Evolutionary conservation across 2,329 filamentous ascomycete genomes (phyloP), one percentile per base, ranked within the genome.

Genomic region (Epichloe gansuensis): DNA sequence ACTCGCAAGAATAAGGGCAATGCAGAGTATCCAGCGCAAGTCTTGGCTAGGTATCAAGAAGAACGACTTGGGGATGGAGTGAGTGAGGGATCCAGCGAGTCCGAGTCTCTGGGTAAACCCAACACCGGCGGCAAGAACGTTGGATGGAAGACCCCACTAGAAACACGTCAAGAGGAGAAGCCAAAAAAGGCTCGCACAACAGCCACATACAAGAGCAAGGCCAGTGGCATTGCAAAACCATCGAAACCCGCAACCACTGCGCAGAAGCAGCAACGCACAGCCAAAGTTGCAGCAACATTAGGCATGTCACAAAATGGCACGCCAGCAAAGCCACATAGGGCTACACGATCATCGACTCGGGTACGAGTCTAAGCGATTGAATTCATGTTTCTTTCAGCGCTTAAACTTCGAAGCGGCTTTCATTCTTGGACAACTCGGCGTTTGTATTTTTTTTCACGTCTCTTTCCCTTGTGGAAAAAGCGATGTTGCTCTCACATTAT

Each of bases 1-100:
- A 69, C 67, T 49, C 59, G 56, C 51, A 63, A 55, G 55, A 69
- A 69, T 57, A 66, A 57, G 60, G 66, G 65, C 23, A 60, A 62
- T 42, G 61, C 67, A 15, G 64, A 66, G 58, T 64, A 64, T 49
- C 65, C 67, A 15, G 60, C 64, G 31, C 60, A 67, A 44, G 57
- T 67, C 47, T 57, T 69, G 46, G 66, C 63, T 55, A 64, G 58
- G 56, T 54, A 59, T 51, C 57, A 58, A 46, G 61, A 60, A 52
- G 54, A 61, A 44, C 45, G 51, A 47, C 53, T 53, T 43, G 54
- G 50, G 27, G 63, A 61, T 5, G 55, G 55, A 11, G 36, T 40
- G 23, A 36, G 35, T 21, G 50, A 50, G 8, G 46, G 25, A 15
- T 43, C 35, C 8, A 40, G 42, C 25, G 41, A 42, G 13, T 40